Conservation (phyloP, 2,329 filamentous ascomycete species). For the Penicillium sp. region DNA sequence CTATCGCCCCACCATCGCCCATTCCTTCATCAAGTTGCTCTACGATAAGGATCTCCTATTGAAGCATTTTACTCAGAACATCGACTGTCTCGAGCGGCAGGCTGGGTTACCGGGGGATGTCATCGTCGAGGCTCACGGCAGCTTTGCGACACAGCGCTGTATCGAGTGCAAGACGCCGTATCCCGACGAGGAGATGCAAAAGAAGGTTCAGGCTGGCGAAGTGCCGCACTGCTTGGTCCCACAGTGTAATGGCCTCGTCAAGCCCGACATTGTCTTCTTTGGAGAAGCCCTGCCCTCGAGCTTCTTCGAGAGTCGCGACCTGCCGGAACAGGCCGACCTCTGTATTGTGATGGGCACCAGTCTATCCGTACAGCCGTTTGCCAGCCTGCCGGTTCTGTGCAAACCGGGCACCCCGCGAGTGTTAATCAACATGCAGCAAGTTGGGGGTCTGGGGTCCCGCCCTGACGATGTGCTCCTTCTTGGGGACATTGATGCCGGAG, state of each 20-base stretch:
- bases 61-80: conserved; percentile 96
- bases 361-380: conserved; percentile 85
- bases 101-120: conserved; percentile 80
- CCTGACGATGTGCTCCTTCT: conserved; percentile 83
- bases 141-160: conserved; percentile 87
- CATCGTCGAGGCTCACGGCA: conserved; percentile 93
- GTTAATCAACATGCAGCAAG: conserved; percentile 83
- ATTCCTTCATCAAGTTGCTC: conserved; percentile 84
- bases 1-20: conserved; percentile 84
- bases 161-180: conserved; percentile 80
- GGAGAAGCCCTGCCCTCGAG: conserved; percentile 70
- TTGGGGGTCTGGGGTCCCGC: conserved; percentile 75
- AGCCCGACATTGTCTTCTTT: conserved; percentile 95
- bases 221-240: conserved; percentile 68
- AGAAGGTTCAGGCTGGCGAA: conserved; percentile 65
- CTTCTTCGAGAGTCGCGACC: conserved; percentile 64
- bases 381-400: conserved; percentile 71
- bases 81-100: conserved; percentile 87
- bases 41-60: conserved; percentile 75
- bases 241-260: conserved; percentile 76
- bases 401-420: conserved; percentile 69
- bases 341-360: conserved; percentile 88
- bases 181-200: conserved; percentile 73
- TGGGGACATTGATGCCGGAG: conserved; percentile 80
- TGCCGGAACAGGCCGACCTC: conserved; percentile 69